Conservation (phyloP, 176 grass and related monocot genomes). For the Lolium perenne region DNA sequence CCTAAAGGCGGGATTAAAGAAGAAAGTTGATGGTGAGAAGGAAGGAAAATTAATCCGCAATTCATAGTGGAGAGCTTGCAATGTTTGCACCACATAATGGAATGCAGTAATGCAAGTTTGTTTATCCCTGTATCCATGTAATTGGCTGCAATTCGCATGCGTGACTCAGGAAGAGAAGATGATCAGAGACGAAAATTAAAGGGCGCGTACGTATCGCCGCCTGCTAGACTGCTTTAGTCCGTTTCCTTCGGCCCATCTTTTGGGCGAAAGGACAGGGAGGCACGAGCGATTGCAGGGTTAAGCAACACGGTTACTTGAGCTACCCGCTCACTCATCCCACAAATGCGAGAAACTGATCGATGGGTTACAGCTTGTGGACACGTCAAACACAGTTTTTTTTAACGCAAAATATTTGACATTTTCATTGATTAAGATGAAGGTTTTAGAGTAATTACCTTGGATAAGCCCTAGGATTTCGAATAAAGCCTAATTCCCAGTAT, state of each 20-base stretch:
- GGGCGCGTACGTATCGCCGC: background rate
- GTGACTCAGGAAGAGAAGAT: too few relatives aligned
- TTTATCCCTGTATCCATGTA: too few relatives aligned
- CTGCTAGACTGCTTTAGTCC: background rate
- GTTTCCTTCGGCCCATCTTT: too few relatives aligned
- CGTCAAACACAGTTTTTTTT: too few relatives aligned
- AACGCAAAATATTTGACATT: too few relatives aligned
- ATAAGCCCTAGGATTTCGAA: too few relatives aligned
- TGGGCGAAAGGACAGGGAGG: background rate
- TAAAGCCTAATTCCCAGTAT: too few relatives aligned
- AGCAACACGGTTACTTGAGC: background rate
- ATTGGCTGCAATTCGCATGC: too few relatives aligned
- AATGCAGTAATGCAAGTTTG: background rate
- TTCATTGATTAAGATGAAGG: too few relatives aligned
- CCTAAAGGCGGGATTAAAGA: background rate
- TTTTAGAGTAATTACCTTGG: too few relatives aligned
- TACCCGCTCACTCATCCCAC: background rate
- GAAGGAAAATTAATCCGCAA: background rate
- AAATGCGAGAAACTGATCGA: background rate
- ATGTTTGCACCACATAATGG: background rate
- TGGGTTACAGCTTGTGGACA: background rate
- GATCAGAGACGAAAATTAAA: background rate
- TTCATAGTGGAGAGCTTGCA: slow-evolving; percentile 23
- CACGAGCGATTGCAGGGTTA: slow-evolving; percentile 31
- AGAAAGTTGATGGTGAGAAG: background rate